phyloP scores from a whole-genome alignment of 345 rosid species.

The Litchi chinensis region DNA sequence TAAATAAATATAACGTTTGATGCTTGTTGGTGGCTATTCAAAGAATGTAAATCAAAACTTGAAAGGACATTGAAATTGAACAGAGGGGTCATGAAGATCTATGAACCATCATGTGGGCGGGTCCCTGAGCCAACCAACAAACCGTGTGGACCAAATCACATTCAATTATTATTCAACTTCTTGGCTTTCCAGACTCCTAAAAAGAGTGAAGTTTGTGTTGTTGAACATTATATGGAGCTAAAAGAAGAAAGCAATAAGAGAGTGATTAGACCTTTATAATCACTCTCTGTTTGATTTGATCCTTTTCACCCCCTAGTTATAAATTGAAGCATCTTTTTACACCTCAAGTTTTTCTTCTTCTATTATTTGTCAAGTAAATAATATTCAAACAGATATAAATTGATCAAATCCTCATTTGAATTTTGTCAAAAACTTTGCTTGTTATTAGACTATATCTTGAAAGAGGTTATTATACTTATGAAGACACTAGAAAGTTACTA shows the following conservation, averaged over 20 bases:
- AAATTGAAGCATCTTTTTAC: background rate
- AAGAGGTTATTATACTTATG: background rate
- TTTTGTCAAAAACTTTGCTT: too few relatives aligned
- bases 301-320: background rate
- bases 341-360: background rate
- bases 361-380: background rate
- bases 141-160: conserved; percentile 39
- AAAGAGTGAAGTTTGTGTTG: background rate
- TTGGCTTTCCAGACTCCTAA: background rate
- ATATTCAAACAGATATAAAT: too few relatives aligned
- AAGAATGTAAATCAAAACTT: background rate
- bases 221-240: background rate
- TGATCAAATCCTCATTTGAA: too few relatives aligned
- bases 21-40: background rate
- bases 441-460: too few relatives aligned
- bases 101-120: conserved; percentile 20
- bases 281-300: background rate
- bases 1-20: background rate
- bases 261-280: background rate
- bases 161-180: conserved; percentile 10
- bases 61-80: background rate
- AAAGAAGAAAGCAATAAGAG: background rate
- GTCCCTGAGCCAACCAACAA: conserved; percentile 37
- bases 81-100: background rate
- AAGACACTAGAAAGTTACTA: background rate